Evolutionary conservation across 73 alveolate species (phyloP), one percentile per base, ranked within the genome.

Genomic region (Tetrahymena elliotti): DNA sequence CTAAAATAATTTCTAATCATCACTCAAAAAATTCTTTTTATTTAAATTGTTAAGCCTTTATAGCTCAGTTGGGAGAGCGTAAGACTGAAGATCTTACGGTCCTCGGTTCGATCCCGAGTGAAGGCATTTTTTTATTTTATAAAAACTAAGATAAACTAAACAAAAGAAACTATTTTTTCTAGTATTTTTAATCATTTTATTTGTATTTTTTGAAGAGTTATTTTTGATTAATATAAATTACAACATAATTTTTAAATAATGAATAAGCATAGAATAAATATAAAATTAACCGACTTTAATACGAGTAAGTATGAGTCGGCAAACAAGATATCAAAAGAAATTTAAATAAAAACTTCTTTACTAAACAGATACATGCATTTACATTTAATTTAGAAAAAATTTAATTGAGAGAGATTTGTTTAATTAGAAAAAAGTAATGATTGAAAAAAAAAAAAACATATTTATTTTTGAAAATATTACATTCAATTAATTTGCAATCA

Each of bases 51-150:
- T 68, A 68, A 68, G 88, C 88, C 88, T 68, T 68, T 68, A 68
- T 68, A 68, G 88, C 88, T 68, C 88, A 68, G 88, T 68, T 68
- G 88, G 88, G 88, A 68, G 88, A 68, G 88, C 88, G 88, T 68
- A 68, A 68, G 88, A 68, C 88, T 68, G 88, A 68, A 68, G 88
- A 27, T 68, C 88, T 68, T 68, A 68, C 88, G 88, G 88, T 68
- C 88, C 88, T 68, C 88, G 88, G 88, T 68, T 68, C 88, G 88
- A 68, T 68, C 88, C 88, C 88, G 88, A 68, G 88, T 68, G 88
- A 68, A 68, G 88, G 88, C 88, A 68, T 68, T 68, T 68, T 68
- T 68, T 68, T 53, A 15, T 1, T 18, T 68, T 27, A 4, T 40
- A n/a, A n/a, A n/a, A n/a, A n/a, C n/a, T n/a, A n/a, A n/a, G n/a